Evolutionary conservation across 225 moss, liverwort and hornwort species (phyloP).

Genomic region (Thuidium tamariscinum): DNA sequence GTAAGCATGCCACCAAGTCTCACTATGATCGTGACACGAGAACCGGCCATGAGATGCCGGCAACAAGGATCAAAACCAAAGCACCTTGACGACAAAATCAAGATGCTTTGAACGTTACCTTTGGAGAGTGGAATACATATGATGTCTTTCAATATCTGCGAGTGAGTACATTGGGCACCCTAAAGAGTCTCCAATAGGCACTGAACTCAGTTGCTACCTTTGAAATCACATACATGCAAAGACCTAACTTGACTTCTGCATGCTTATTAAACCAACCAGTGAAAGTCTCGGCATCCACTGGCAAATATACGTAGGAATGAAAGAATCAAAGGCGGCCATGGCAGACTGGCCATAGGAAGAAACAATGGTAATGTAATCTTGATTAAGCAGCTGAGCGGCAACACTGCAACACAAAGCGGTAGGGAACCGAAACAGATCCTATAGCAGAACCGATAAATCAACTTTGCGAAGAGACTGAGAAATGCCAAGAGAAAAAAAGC

Average conservation of each 20-base stretch:
- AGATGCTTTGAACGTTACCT: neutral
- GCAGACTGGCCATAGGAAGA: neutral
- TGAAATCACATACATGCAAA: neutral
- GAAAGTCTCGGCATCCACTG: neutral
- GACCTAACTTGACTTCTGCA: neutral
- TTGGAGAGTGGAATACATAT: neutral
- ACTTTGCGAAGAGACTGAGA: neutral
- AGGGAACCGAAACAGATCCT: neutral
- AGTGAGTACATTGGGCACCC: neutral
- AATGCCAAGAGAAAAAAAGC: neutral
- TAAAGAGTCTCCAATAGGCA: constrained; percentile 5
- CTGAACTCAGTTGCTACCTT: neutral
- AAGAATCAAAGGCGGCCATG: neutral
- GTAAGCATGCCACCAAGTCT: neutral
- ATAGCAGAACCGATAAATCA: neutral
- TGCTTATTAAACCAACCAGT: neutral
- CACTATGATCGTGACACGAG: neutral
- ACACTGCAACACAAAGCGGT: neutral
- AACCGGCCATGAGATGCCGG: neutral
- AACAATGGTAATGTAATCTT: neutral
- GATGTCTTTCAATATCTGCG: constrained; percentile 2
- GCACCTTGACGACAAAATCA: neutral
- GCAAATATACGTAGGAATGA: neutral
- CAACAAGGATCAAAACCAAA: neutral
- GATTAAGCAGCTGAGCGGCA: neutral